Evolutionary conservation across 106 monocot species (phyloP).

Genomic region (Dactylorhiza incarnata): DNA sequence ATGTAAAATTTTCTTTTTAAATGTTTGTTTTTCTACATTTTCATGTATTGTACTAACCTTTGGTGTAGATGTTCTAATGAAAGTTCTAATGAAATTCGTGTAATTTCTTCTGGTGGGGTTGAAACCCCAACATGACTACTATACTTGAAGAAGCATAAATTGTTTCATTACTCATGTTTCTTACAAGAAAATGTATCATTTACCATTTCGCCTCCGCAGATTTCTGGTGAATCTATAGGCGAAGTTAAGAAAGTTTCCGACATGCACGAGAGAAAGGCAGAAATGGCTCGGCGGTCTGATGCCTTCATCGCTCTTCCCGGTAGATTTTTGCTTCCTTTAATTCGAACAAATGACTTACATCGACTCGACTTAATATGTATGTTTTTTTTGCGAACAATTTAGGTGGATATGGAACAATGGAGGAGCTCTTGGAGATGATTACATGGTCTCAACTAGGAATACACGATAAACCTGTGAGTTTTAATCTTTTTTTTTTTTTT

Average conservation of each 20-base stretch:
- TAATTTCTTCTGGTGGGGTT: no score
- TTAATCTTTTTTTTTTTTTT: neutral
- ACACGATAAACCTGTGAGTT: conserved; percentile 79
- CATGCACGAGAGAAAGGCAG: conserved; percentile 88
- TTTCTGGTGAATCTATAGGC: conserved; percentile 69
- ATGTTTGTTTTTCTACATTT: no score
- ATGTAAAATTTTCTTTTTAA: no score
- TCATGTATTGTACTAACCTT: no score
- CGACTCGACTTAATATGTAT: neutral
- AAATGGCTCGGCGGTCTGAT: conserved; percentile 74
- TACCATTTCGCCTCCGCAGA: conserved; percentile 21
- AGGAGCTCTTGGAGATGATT: conserved; percentile 92
- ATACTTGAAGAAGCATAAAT: neutral
- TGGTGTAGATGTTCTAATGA: no score
- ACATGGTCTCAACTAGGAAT: conserved; percentile 98
- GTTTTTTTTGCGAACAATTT: neutral
- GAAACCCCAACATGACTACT: neutral
- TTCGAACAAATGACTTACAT: neutral
- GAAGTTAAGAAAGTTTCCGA: conserved; percentile 63
- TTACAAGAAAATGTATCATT: conserved; percentile 2
- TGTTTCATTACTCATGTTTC: neutral
- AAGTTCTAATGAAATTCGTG: no score
- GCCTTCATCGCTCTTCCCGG: conserved; percentile 91
- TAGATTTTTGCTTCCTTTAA: conserved; percentile 11
- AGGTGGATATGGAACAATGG: conserved; percentile 99